Percentiles rank a stretch among this genome's conserved stretches.
phyloP scores from a whole-genome alignment of 139 green algal genomes.

The Chlamydomonas sphaeroides region DNA sequence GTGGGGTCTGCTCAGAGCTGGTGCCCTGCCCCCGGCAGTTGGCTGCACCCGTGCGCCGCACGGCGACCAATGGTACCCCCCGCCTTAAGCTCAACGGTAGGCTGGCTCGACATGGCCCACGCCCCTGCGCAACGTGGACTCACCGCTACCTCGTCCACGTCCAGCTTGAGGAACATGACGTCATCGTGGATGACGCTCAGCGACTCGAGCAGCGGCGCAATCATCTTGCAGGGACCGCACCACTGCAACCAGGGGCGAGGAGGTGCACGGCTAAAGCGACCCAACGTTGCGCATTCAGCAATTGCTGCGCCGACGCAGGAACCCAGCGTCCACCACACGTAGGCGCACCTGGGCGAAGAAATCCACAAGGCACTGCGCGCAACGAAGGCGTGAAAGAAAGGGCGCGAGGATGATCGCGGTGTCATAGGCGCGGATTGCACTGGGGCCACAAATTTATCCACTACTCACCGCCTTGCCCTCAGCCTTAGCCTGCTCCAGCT shows the following conservation, averaged over 20 bases:
- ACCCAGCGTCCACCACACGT: background rate
- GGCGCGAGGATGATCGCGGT: too few species aligned
- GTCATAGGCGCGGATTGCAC: background rate
- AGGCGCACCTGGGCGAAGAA: constrained; percentile 8
- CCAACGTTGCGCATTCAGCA: too few species aligned
- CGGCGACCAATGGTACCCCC: too few species aligned
- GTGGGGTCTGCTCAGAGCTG: too few species aligned
- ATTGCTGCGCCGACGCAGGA: background rate
- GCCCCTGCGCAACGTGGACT: too few species aligned
- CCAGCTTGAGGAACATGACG: constrained; percentile 82
- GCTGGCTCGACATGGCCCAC: too few species aligned
- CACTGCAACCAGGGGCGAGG: constrained; percentile 10
- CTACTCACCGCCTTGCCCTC: constrained; percentile 46
- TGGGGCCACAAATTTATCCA: background rate
- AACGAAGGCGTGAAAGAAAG: background rate
- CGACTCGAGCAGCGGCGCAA: constrained; percentile 76
- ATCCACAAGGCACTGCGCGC: background rate
- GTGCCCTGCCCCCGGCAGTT: too few species aligned
- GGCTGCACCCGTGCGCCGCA: too few species aligned
- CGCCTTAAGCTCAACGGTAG: too few species aligned
- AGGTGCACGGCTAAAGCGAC: too few species aligned
- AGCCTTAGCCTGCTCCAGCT: constrained; percentile 23
- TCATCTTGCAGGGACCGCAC: constrained; percentile 88
- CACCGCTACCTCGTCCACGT: constrained; percentile 77
- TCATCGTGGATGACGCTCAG: constrained; percentile 46